Conservation (phyloP, 768 basidiomycete genomes). For the Gautieria morchelliformis region DNA sequence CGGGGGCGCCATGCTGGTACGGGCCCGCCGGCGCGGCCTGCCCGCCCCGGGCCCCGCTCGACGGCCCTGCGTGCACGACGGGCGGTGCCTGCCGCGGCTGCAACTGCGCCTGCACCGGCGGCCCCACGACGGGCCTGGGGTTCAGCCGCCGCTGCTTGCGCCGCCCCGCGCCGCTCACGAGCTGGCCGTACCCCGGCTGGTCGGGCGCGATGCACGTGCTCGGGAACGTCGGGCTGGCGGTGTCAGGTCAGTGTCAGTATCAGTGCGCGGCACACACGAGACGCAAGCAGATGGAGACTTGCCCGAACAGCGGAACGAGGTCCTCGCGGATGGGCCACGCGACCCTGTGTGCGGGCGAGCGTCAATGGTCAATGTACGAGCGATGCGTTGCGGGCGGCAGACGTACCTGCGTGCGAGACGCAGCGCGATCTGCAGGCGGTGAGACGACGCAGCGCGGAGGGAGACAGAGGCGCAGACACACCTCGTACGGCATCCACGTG, state of each 20-base stretch:
- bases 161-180: conserved; percentile 37
- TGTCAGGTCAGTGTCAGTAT: too few relatives aligned
- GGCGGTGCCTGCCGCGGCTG: not conserved
- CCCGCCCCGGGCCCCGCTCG: conserved; percentile 8
- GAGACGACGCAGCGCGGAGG: not conserved
- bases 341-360: conserved; percentile 57
- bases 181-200: conserved; percentile 80
- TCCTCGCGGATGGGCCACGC: conserved; percentile 85
- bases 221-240: conserved; percentile 68
- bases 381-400: conserved; percentile 9
- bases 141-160: conserved; percentile 7
- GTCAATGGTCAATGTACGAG: conserved; percentile 8
- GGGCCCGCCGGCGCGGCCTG: too few relatives aligned
- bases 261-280: too few relatives aligned
- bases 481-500: conserved; percentile 91
- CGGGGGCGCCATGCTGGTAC: too few relatives aligned
- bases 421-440: conserved; percentile 53
- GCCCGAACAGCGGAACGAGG: conserved; percentile 85
- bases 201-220: conserved; percentile 76
- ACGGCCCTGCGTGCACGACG: not conserved
- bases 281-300: too few relatives aligned
- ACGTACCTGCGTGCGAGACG: conserved; percentile 69
- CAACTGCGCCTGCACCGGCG: conserved; percentile 6
- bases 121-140: conserved; percentile 5
- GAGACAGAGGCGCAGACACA: conserved; percentile 21